Evolutionary conservation across 345 rosid species (phyloP).

Genomic region (Pistacia atlantica): DNA sequence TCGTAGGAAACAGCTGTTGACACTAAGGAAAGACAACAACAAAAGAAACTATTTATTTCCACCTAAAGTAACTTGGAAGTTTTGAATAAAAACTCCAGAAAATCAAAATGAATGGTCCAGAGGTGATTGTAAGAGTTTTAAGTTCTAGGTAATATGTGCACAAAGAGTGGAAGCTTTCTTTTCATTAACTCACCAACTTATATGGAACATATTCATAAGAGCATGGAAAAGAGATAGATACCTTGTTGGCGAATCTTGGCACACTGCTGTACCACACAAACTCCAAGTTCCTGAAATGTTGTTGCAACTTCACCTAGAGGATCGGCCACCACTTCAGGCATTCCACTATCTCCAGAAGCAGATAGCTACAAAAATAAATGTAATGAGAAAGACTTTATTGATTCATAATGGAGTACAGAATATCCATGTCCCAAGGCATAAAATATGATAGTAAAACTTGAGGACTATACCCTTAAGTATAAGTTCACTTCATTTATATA

Average conservation of each 20-base stretch:
- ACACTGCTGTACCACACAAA: constrained; percentile 91
- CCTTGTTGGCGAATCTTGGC: constrained; percentile 99
- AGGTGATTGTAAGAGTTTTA: neutral
- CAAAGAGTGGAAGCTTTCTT: constrained; percentile 2
- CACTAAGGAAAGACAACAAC: constrained; percentile 40
- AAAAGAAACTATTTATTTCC: constrained; percentile 8
- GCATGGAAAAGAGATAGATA: constrained; percentile 20
- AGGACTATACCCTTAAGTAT: too few species aligned
- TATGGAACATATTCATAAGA: neutral
- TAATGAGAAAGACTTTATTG: neutral
- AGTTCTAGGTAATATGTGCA: neutral
- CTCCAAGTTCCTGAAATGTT: constrained; percentile 86
- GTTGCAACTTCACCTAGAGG: constrained; percentile 87
- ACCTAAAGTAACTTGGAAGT: neutral
- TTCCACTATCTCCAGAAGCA: constrained; percentile 95
- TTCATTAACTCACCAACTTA: neutral
- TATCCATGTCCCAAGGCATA: too few species aligned
- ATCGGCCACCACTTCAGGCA: constrained; percentile 86
- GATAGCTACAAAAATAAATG: constrained; percentile 56
- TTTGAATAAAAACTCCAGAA: neutral
- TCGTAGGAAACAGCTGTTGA: constrained; percentile 91
- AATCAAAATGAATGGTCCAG: neutral
- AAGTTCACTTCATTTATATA: too few species aligned
- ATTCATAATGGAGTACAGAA: too few species aligned
- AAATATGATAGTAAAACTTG: too few species aligned